These are phyloP conservation scores for Septoria linicola DNA, from an alignment of 2,329 filamentous ascomycete species.

Conservation along the genomic window DNA sequence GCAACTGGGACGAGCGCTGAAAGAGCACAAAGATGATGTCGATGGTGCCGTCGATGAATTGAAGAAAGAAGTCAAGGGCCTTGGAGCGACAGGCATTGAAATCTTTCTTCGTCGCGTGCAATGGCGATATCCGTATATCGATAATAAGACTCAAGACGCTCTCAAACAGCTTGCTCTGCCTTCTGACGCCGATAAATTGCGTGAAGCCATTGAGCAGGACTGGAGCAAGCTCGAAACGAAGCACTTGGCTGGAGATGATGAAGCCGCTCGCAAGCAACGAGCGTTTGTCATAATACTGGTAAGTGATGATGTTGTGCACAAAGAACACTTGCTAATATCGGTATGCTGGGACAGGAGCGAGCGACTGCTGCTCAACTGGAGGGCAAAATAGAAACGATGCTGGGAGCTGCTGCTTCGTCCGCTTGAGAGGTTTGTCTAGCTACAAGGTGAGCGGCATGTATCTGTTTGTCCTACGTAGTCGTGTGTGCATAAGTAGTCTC, in stretches of 20 bases:
- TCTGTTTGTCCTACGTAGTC: too few relatives aligned
- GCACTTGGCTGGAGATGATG: slow-evolving; percentile 35
- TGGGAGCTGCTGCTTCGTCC: neutral
- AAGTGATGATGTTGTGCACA: neutral
- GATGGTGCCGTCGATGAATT: slow-evolving; percentile 36
- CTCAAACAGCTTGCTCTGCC: slow-evolving; percentile 42
- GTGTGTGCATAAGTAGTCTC: too few relatives aligned
- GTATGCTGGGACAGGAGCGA: too few relatives aligned
- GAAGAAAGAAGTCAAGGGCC: slow-evolving; percentile 42
- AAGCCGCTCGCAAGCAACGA: slow-evolving; percentile 39
- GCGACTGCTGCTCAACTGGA: neutral
- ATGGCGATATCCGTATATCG: slow-evolving; percentile 42
- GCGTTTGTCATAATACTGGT: slow-evolving; percentile 38
- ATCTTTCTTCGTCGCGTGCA: slow-evolving; percentile 47
- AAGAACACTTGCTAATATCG: too few relatives aligned
- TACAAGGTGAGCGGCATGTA: too few relatives aligned
- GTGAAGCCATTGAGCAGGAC: slow-evolving; percentile 37
- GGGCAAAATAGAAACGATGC: neutral
- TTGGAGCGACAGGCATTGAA: slow-evolving; percentile 44
- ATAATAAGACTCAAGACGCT: slow-evolving; percentile 38
- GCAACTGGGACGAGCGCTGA: slow-evolving; percentile 35
- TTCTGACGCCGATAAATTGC: slow-evolving; percentile 37
- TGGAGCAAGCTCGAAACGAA: slow-evolving; percentile 39
- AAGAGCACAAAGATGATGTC: slow-evolving; percentile 34
- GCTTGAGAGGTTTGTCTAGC: too few relatives aligned